Evolutionary conservation across 1,139 yeast species (phyloP).

Genomic region (Yamadazyma buinensis): DNA sequence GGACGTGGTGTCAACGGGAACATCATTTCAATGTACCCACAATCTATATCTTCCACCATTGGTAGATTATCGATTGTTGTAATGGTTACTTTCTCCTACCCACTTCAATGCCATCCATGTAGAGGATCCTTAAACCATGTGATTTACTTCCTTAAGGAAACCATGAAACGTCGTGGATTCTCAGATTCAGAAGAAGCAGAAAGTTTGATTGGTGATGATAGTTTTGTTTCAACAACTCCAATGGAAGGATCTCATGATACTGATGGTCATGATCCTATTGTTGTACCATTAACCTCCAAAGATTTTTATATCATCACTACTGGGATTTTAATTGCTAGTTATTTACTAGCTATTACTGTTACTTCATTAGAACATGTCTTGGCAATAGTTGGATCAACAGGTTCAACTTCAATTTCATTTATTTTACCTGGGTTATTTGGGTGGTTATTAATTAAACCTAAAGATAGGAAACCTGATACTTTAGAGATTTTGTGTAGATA

Average conservation of each 20-base stretch:
- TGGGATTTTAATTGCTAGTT: conserved; percentile 57
- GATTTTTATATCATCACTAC: conserved; percentile 66
- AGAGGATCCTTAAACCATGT: conserved; percentile 71
- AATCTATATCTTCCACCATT: conserved; percentile 54
- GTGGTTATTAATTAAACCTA: conserved; percentile 55
- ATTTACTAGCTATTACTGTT: conserved; percentile 72
- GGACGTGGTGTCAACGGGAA: conserved; percentile 72
- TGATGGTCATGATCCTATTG: conserved; percentile 48
- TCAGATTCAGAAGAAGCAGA: conserved; percentile 21
- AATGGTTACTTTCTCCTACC: conserved; percentile 66
- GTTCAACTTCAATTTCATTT: conserved; percentile 90
- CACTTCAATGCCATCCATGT: conserved; percentile 77
- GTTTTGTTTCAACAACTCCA: conserved; percentile 44
- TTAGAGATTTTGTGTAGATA: conserved; percentile 46
- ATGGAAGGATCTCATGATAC: conserved; percentile 50
- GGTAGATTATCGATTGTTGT: conserved; percentile 70
- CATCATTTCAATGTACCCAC: conserved; percentile 67
- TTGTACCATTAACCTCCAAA: conserved; percentile 49
- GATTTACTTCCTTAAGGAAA: conserved; percentile 35
- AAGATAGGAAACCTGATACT: conserved; percentile 32
- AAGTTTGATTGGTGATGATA: conserved; percentile 27
- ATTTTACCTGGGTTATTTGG: conserved; percentile 92
- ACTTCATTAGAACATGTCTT: conserved; percentile 78
- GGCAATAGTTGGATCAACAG: conserved; percentile 93
- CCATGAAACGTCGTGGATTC: conserved; percentile 1